Evolutionary conservation across 1,284 basidiomycete species (phyloP).

Genomic region (Heliocybe sulcata): DNA sequence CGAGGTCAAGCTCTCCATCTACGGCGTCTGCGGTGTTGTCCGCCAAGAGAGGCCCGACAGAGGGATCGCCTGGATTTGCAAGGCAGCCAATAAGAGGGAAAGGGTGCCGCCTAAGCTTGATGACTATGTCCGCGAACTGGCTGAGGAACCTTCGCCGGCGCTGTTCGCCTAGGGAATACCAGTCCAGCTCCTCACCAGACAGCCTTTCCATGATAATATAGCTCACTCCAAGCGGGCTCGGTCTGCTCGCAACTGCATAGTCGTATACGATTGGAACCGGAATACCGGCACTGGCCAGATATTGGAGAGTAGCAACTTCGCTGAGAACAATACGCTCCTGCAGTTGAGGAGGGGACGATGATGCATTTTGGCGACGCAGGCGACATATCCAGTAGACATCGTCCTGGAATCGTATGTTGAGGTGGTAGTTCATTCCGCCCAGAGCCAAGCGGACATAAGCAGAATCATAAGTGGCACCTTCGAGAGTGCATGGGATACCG

Average conservation of each 20-base stretch:
- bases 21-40: neutral
- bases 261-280: constrained; percentile 9
- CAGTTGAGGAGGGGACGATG: constrained; percentile 3
- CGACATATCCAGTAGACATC: constrained; percentile 10
- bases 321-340: constrained; percentile 6
- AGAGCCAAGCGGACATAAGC: neutral
- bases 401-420: constrained; percentile 9
- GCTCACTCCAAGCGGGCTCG: constrained; percentile 7
- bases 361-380: constrained; percentile 6
- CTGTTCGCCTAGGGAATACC: neutral
- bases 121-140: constrained; percentile 10
- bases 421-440: constrained; percentile 11
- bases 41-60: constrained; percentile 7
- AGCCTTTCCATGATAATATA: constrained; percentile 12
- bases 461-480: neutral
- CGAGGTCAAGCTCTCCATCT: constrained; percentile 2
- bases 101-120: constrained; percentile 5
- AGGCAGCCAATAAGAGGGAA: constrained; percentile 10
- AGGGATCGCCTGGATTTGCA: neutral
- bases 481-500: neutral
- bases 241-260: neutral
- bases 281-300: constrained; percentile 6
- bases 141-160: constrained; percentile 8
- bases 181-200: constrained; percentile 3
- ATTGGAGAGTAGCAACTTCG: constrained; percentile 9